Base-by-base conservation (phyloP, 78 protist genomes). In the Goniomonas avonlea region DNA sequence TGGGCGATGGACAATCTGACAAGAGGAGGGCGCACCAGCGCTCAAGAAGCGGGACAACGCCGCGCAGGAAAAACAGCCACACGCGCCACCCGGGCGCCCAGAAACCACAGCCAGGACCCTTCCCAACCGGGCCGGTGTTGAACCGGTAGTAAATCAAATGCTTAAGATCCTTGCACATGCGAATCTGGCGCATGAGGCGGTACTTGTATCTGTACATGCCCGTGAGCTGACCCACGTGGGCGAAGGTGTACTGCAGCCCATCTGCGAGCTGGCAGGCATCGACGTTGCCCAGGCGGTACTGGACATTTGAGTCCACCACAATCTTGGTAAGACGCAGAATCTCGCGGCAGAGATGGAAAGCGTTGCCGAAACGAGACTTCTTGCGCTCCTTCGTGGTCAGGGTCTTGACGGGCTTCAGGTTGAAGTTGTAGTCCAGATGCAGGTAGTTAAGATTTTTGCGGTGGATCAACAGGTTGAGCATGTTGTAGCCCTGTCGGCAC, bases 71-170 rank as follows among this genome's bases (percentile, higher is more conserved):
- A 92, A 96, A 96, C 34, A 97, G n/a, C 99, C 99, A 98, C 41
- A 97, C 99, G 23, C 99, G 84, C 99, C 99, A 98, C 45, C 86
- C 89, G 0, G 99, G 99, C 20, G 97, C 98, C 99, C 99, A 98
- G 84, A 98, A 96, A 11, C 99, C 99, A 31, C 86, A 86, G n/a
- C 99, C 99, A 1, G 99, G 98, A 7, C 99, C 99, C 84, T 94
- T 96, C 34, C 98, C 98, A 27, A 96, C 99, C 0, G 96, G 92
- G 23, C 98, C 99, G 7, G 98, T 94, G 88, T 78, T 80, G 82
- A 78, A 65, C 65, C 98, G 95, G 69, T 96, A 92, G 91, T 97
- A 97, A 75, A 98, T 93, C 55, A 98, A 50, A 80, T 96, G 99
- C 85, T 96, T 95, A 34, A 97, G 77, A 50, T 97, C 99, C 81